Conservation (phyloP, 768 basidiomycete species). For the Rhizopogon salebrosus region DNA sequence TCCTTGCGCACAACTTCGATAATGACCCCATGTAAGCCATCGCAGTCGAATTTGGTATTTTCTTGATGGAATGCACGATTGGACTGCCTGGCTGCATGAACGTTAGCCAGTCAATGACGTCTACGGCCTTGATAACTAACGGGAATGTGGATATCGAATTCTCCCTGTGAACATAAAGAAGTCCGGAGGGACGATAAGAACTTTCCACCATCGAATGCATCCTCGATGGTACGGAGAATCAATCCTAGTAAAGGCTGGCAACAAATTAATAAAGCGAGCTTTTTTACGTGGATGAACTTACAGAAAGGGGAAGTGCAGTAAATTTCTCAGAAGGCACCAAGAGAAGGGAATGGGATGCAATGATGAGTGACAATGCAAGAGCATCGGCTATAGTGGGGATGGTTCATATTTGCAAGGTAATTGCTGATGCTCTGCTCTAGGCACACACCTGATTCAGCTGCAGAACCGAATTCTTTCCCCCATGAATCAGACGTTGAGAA, state of each 20-base stretch:
- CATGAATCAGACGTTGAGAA: conserved; percentile 44
- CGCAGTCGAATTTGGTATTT: conserved; percentile 28
- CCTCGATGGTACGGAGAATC: conserved; percentile 41
- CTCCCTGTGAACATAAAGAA: conserved; percentile 19
- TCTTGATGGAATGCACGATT: conserved; percentile 29
- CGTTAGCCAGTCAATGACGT: background rate
- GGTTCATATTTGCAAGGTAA: background rate
- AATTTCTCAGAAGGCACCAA: conserved; percentile 50
- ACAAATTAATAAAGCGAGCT: background rate
- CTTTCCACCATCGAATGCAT: conserved; percentile 51
- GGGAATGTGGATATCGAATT: conserved; percentile 15
- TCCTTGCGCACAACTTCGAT: conserved; percentile 34
- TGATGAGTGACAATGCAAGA: conserved; percentile 40
- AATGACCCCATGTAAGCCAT: conserved; percentile 35
- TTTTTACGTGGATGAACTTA: conserved; percentile 29
- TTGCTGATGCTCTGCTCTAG: background rate
- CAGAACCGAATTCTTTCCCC: conserved; percentile 67
- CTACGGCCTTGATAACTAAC: conserved; percentile 4
- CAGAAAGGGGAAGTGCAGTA: conserved; percentile 54
- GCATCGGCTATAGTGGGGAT: conserved; percentile 32
- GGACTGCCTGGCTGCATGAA: conserved; percentile 26
- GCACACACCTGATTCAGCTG: conserved; percentile 35
- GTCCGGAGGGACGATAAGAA: conserved; percentile 46
- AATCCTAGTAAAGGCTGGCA: conserved; percentile 25
- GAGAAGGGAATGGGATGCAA: conserved; percentile 57